Evolutionary conservation across 2,329 filamentous ascomycete species (phyloP), one percentile per base, ranked within the genome.

Genomic region (Rhinocladiella mackenziei): DNA sequence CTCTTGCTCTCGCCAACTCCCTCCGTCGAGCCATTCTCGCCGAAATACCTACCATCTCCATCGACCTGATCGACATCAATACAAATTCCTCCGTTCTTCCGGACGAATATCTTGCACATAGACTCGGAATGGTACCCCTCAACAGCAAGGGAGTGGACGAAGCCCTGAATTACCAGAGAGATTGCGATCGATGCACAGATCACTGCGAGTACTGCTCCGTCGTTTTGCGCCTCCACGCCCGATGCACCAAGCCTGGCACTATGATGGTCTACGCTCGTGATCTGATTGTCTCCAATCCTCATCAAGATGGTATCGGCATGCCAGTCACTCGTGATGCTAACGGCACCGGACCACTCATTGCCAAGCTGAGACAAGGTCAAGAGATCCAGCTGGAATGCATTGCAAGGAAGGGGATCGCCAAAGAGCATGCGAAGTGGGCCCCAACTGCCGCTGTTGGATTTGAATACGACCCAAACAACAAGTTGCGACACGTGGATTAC

Each of bases 401-500:
- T 55, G 92, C 91, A 38, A 96, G 95, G 75, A 97, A 97, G 75
- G 92, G 92, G 1, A 97, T 97, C 54, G 89, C 91, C 26, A 98
- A 98, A 74, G 92, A 98, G 66, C 92, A 98, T 67, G 87, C 92
- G 7, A 98, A 98, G 68, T 98, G 92, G 92, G 86, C 88, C 60
- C 89, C 92, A 2, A 91, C 86, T 25, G 78, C 89, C 29, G 92
- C 92, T 3, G 83, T 98, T 29, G 89, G 88, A 17, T 98, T 98
- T 63, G 92, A 98, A 67, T 98, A 98, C 66, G 92, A 98, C 64
- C 92, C 92, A 49, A 86, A 94, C 66, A 98, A 98, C 71, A 96
- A 94, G 70, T 73, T 98, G 55, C 80, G 83, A 55, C 92, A 98
- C 67, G 75, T 92, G 43, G 87, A 94, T 60, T 80, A 94, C 66